Percentiles rank a stretch among this genome's conserved stretches.
phyloP scores from a whole-genome alignment of 768 basidiomycete genomes.

The Pholiota conissans region DNA sequence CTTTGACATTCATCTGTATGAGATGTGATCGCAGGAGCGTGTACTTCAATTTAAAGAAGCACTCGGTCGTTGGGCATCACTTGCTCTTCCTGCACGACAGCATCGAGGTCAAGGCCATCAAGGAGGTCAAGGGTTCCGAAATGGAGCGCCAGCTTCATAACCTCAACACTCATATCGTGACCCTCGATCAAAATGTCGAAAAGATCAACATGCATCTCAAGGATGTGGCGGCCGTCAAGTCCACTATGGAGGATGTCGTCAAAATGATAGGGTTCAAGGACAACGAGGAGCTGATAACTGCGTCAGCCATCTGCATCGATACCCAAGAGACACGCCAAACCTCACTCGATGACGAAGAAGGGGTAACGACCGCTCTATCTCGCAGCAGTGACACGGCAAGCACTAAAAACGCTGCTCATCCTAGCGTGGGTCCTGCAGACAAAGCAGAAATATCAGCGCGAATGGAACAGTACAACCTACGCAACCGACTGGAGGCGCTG shows the following conservation, averaged over 20 bases:
- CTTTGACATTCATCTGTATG: conserved; percentile 6
- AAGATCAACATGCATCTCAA: not conserved
- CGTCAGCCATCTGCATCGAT: not conserved
- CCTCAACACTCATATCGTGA: conserved; percentile 2
- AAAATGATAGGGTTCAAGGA: not conserved
- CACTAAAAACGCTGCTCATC: not conserved
- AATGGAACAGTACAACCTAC: not conserved
- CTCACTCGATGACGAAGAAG: no score
- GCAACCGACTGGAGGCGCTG: not conserved
- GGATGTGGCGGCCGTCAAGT: not conserved
- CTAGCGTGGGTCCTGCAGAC: not conserved
- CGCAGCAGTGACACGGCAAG: not conserved
- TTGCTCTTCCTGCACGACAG: conserved; percentile 14
- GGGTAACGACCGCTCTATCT: not conserved
- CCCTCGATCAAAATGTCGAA: no score
- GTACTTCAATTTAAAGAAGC: not conserved
- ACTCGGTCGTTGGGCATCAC: conserved; percentile 6
- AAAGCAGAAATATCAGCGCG: not conserved
- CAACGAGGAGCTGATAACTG: not conserved
- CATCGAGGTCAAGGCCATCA: conserved; percentile 7
- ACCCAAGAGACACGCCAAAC: no score
- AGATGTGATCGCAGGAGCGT: conserved; percentile 2
- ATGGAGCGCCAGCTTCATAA: conserved; percentile 10
- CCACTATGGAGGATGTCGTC: not conserved
- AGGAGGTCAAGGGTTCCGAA: not conserved